A percentile compares a stretch with the other conserved stretches of the same genome.
These are phyloP conservation scores for Penicillium freii DNA, from an alignment of 2,329 filamentous ascomycete genomes.

Conservation along the genomic window DNA sequence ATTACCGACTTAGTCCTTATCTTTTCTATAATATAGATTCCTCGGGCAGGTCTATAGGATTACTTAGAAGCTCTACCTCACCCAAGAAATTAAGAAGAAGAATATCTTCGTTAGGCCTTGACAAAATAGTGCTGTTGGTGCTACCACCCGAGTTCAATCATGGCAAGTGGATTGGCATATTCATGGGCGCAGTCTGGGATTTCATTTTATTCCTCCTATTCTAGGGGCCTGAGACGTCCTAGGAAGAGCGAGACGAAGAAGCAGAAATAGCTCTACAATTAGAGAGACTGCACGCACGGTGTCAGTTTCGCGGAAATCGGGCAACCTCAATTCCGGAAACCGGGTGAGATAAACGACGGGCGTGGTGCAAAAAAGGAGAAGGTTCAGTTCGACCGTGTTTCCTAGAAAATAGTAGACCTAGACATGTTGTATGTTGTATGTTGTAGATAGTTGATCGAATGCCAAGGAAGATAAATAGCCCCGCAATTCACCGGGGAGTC, in stretches of 20 bases:
- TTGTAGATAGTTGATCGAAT: background rate
- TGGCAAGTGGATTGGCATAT: slow-evolving; percentile 40
- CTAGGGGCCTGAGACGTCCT: slow-evolving; percentile 28
- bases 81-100: too few relatives aligned
- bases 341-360: slow-evolving; percentile 1
- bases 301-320: slow-evolving; percentile 21
- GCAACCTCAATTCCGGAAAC: slow-evolving; percentile 6
- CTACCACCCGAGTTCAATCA: slow-evolving; percentile 36
- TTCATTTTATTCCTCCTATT: slow-evolving; percentile 38
- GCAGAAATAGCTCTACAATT: slow-evolving; percentile 20
- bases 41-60: too few relatives aligned
- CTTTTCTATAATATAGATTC: too few relatives aligned
- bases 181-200: slow-evolving; percentile 29
- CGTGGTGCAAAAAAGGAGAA: slow-evolving; percentile 2
- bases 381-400: slow-evolving; percentile 2
- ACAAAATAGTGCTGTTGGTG: too few relatives aligned
- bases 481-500: slow-evolving; percentile 24
- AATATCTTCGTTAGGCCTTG: too few relatives aligned
- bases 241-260: slow-evolving; percentile 10
- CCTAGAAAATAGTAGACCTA: background rate
- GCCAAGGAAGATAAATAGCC: slow-evolving; percentile 9
- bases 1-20: too few relatives aligned
- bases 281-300: slow-evolving; percentile 12
- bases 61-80: too few relatives aligned
- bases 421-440: background rate